Conservation (phyloP, 2,329 filamentous ascomycete species). For the Trichoderma koningii region DNA sequence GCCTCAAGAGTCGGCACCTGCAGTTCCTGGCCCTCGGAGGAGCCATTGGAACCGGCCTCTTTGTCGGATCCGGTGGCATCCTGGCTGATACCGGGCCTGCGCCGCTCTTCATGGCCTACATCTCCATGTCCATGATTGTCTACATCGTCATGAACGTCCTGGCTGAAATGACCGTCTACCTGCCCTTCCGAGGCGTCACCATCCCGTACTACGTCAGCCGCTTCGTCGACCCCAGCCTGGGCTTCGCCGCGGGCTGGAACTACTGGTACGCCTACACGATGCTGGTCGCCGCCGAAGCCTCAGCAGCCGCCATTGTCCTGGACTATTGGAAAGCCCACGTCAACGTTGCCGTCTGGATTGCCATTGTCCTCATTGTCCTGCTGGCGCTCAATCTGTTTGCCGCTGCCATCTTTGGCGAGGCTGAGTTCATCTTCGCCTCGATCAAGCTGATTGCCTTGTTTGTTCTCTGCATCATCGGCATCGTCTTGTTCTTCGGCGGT, state of each 20-base stretch:
- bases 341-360: slow-evolving; percentile 60
- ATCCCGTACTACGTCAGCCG: slow-evolving; percentile 59
- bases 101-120: slow-evolving; percentile 69
- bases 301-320: slow-evolving; percentile 59
- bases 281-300: slow-evolving; percentile 59
- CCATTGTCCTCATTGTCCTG: slow-evolving; percentile 57
- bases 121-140: slow-evolving; percentile 56
- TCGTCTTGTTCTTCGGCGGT: slow-evolving; percentile 60
- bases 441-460: slow-evolving; percentile 63
- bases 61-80: slow-evolving; percentile 62
- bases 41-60: slow-evolving; percentile 65
- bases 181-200: slow-evolving; percentile 59
- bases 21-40: slow-evolving; percentile 61
- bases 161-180: slow-evolving; percentile 57
- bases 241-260: slow-evolving; percentile 62
- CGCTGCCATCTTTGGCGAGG: slow-evolving; percentile 60
- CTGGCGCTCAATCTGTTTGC: slow-evolving; percentile 59
- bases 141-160: slow-evolving; percentile 58
- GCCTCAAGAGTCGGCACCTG: slow-evolving; percentile 61
- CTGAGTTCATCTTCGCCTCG: slow-evolving; percentile 63
- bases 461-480: slow-evolving; percentile 57
- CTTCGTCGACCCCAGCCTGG: slow-evolving; percentile 57
- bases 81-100: slow-evolving; percentile 61
- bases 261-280: slow-evolving; percentile 66
- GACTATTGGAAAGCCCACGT: slow-evolving; percentile 61